Base-by-base conservation (phyloP, 495 filamentous ascomycete genomes). In the Platismatia glauca region DNA sequence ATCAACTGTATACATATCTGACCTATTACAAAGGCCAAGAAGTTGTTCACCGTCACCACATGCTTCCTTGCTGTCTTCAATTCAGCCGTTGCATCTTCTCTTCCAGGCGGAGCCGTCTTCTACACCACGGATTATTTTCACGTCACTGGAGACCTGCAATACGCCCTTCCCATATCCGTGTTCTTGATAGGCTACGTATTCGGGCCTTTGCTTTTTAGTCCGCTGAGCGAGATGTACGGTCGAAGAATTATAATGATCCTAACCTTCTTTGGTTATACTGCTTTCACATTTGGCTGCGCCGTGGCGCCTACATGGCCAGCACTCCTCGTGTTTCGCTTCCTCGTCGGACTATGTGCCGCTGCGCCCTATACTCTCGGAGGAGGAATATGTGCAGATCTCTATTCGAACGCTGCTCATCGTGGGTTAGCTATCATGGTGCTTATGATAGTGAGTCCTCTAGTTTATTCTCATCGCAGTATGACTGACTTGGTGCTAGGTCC, bases 181-280 rank as follows among this genome's bases (percentile, higher is more conserved):
- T 88, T 81, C 62, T 74, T 89, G 0, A 74, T 84, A 27, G 86
- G 84, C 2, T 86, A 85, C 62, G 72, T 79, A 13, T 70, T 82
- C 38, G 84, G 84, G 0, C 83, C 85, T 8, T 60, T 86, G 8
- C 56, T 83, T 3, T 86, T 85, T 72, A 83, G 79, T 0, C 86
- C 86, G 1, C 66, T 89, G n/a, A 85, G 82, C 68, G 87, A 89
- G 67, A 73, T 79, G 24, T 82, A 82, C 63, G 86, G 86, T 20
- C 76, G 86, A 20, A 68, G 77, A 4, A 63, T 70, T 4, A 61
- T 84, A 31, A 81, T 84, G 58, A 72, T 78, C 60, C 67, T 70
- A 7, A 75, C 75, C 66, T 85, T 82, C 60, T 72, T 78, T 56
- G 67, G 78, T n/a, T 83, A 83, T 68, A 74, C 79, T 22, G 46